phyloP scores from a whole-genome alignment of 2,329 filamentous ascomycete species.

The Colletotrichum endophyticum region DNA sequence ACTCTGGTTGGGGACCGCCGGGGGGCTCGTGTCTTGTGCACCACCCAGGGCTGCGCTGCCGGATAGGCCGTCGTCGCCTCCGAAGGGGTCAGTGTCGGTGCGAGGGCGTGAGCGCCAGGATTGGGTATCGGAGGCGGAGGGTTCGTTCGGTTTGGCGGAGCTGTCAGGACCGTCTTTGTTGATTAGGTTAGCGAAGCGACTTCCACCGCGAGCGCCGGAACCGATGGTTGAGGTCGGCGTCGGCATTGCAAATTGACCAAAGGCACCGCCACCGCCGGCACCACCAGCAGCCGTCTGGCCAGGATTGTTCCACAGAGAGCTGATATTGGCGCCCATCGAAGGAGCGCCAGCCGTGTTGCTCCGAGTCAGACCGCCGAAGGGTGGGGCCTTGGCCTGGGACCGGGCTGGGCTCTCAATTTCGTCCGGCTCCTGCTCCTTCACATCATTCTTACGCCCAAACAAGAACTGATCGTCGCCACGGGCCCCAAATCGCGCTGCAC shows the following conservation, averaged over 20 bases:
- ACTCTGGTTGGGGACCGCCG: constrained; percentile 35
- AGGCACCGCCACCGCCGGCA: constrained; percentile 56
- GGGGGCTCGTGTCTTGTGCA: constrained; percentile 70
- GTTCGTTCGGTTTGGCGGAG: constrained; percentile 53
- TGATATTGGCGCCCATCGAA: constrained; percentile 43
- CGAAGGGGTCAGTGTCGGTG: constrained; percentile 78
- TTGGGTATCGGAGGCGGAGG: constrained; percentile 40
- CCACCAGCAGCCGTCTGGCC: constrained; percentile 23
- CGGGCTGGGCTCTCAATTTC: constrained; percentile 50
- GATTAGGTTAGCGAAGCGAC: constrained; percentile 84
- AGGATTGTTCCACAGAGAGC: constrained; percentile 48
- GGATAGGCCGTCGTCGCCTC: constrained; percentile 69
- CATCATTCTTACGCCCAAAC: constrained; percentile 60
- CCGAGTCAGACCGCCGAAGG: constrained; percentile 55
- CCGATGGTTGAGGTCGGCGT: constrained; percentile 55
- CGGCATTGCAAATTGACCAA: constrained; percentile 85
- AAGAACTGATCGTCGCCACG: constrained; percentile 68
- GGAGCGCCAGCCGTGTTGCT: constrained; percentile 57
- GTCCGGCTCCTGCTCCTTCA: constrained; percentile 47
- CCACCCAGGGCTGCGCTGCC: constrained; percentile 78
- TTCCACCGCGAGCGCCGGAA: constrained; percentile 75
- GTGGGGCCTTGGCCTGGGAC: constrained; percentile 25
- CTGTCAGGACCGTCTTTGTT: constrained; percentile 78
- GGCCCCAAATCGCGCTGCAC: constrained; percentile 57
- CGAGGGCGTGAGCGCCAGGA: constrained; percentile 66